Evolutionary conservation across 2,329 filamentous ascomycete genomes (phyloP), one percentile per base, ranked within the genome.

Genomic region (Aspergillus cejpii): DNA sequence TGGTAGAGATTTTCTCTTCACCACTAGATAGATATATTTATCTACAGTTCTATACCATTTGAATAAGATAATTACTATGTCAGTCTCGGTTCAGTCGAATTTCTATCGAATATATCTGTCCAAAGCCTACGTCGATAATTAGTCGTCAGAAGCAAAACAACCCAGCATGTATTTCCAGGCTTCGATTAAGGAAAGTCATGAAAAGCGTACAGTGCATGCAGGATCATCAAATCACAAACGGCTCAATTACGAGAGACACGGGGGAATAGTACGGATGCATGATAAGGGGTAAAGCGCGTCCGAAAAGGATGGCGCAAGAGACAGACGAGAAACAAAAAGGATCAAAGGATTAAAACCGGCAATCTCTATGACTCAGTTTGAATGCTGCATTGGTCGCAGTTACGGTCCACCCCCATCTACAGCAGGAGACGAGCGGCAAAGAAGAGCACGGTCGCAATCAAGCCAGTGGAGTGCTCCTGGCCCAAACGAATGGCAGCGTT

Each of bases 351-450:
- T 14, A 27, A 41, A 4, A 11, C 8, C 6, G 6, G 8, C 14
- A 11, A 20, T 34, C 31, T 20, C 31, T 8, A 8, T 12, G 31
- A 17, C 11, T 20, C 2, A 17, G 15, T 17, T 20, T 34, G 31
- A 11, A 8, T 19, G 31, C 31, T 19, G 31, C 10, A 2, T 6
- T 19, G 31, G 10, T 34, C 31, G 15, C 31, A 34, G 17, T 11
- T 11, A 20, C 17, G 31, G 31, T 17, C 15, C 15, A 34, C 10
- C 15, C 33, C 15, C 14, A 23, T 51, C 61, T 77, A 84, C 62
- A 83, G 64, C 50, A 78, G 68, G 50, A 81, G 61, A 51, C 77
- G 78, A 57, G 82, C 77, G 43, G 77, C 64, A 40, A 75, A 72
- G 45, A 79, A 66, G 50, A 81, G 64, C 57, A 74, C 74, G 48